Evolutionary conservation across 2,329 filamentous ascomycete genomes (phyloP), one percentile per base, ranked within the genome.

Genomic region (Exophiala sideris): DNA sequence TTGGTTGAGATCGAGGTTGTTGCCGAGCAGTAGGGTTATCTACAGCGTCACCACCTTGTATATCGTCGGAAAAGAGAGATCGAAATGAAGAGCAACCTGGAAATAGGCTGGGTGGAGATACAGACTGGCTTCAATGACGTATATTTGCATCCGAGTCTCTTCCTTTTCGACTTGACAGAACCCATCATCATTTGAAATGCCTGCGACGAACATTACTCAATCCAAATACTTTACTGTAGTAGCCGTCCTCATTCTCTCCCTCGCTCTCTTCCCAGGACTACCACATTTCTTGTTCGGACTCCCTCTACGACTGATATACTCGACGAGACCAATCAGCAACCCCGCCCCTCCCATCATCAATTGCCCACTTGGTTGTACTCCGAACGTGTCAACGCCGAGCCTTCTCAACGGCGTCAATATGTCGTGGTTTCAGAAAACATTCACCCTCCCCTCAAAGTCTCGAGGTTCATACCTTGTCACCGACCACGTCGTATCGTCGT

Each of bases 381-480:
- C 38, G 20, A 34, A 33, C 24, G 24, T 5, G 4, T 29, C 7
- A 8, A 29, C 24, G 7, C 24, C 24, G 16, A 21, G 36, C 16
- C 8, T 35, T 24, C 34, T 44, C 39, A 6, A 44, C 18, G 48
- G 54, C 34, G 52, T 59, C 42, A 55, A 49, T 11, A 61, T 59
- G 44, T 79, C 84, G 59, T 95, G 89, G 89, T 83, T 80, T 65
- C 92, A 96, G 74, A 96, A 94, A 71, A 81, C 86, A 47, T 85
- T 97, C 73, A 83, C 84, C 1, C 85, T 97, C 11, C 89, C 90
- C 47, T 68, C 88, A 16, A 82, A 83, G 68, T 82, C 85, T 41
- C 85, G 91, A 57, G 94, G 94, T 69, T 89, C 85, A 49, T 96
- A 96, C 75, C 87, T 97, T 56, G 81, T 97, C 65, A 96, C 92